A percentile compares a stretch with the other conserved stretches of the same genome.
Conservation (phyloP, 257 asterid species). For the Capsicum baccatum region DNA sequence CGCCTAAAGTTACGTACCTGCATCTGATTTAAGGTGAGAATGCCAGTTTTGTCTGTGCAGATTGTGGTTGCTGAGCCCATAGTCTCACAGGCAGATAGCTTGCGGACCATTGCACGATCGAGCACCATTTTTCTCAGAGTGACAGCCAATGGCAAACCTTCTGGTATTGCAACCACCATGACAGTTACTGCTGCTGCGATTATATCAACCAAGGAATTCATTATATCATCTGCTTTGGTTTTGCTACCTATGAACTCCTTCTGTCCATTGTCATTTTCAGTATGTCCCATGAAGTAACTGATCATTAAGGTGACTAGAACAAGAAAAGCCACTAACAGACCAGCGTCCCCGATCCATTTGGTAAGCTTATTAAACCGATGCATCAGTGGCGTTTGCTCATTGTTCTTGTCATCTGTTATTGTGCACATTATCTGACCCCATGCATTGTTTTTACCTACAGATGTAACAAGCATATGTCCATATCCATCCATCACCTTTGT, state of each 20-base stretch:
- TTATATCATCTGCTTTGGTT: slow-evolving; percentile 24
- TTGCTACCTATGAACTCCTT: slow-evolving; percentile 29
- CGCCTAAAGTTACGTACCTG: background rate
- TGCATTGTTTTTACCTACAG: slow-evolving; percentile 42
- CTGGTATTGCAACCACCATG: slow-evolving; percentile 35
- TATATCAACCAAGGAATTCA: slow-evolving; percentile 25
- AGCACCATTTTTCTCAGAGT: slow-evolving; percentile 35
- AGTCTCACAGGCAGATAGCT: slow-evolving; percentile 33
- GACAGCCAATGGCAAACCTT: slow-evolving; percentile 37
- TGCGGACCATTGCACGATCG: slow-evolving; percentile 30
- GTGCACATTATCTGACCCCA: slow-evolving; percentile 51
- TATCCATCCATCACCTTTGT: slow-evolving; percentile 46
- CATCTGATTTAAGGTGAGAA: slow-evolving; percentile 35
- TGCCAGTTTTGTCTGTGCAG: slow-evolving; percentile 33
- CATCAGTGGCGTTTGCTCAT: slow-evolving; percentile 31
- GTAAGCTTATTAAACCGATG: slow-evolving; percentile 20
- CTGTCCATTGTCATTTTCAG: background rate
- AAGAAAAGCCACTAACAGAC: slow-evolving; percentile 23
- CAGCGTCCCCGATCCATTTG: slow-evolving; percentile 25
- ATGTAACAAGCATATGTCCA: slow-evolving; percentile 38
- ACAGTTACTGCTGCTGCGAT: slow-evolving; percentile 36
- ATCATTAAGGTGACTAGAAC: slow-evolving; percentile 24
- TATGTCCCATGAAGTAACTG: slow-evolving; percentile 33
- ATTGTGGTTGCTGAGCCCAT: slow-evolving; percentile 35
- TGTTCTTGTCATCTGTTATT: slow-evolving; percentile 22